These are phyloP conservation scores for Epichloe amarillans DNA, from an alignment of 2,329 filamentous ascomycete species.

Conservation along the genomic window DNA sequence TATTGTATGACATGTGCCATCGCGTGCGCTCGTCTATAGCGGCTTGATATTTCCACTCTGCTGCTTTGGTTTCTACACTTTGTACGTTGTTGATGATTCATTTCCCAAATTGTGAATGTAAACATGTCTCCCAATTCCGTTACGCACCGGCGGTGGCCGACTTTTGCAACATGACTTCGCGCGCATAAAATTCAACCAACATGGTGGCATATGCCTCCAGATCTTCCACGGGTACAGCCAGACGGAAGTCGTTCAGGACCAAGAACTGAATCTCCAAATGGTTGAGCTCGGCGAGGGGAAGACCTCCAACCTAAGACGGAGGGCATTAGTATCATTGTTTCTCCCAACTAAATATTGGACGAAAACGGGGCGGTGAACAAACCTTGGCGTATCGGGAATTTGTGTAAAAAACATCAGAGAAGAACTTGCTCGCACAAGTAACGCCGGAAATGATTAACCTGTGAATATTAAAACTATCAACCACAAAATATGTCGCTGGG, in stretches of 20 bases:
- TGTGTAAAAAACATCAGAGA: slow-evolving; percentile 96
- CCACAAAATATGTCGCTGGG: slow-evolving; percentile 63
- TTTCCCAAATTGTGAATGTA: neutral
- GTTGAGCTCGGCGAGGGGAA: slow-evolving; percentile 85
- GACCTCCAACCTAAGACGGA: slow-evolving; percentile 64
- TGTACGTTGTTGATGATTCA: too few species aligned
- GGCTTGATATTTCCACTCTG: neutral
- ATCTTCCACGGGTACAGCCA: slow-evolving; percentile 87
- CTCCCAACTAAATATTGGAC: neutral
- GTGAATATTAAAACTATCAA: slow-evolving; percentile 98
- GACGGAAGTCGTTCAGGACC: slow-evolving; percentile 86
- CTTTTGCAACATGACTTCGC: slow-evolving; percentile 55
- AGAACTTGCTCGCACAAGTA: slow-evolving; percentile 98
- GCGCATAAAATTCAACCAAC: slow-evolving; percentile 94
- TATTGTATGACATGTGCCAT: neutral
- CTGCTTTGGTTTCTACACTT: neutral
- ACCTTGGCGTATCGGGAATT: slow-evolving; percentile 99
- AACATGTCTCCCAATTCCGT: neutral
- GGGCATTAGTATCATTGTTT: slow-evolving; percentile 4
- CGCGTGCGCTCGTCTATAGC: neutral
- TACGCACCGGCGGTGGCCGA: neutral
- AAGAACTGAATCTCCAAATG: slow-evolving; percentile 94
- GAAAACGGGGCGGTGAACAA: slow-evolving; percentile 17
- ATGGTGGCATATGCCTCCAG: slow-evolving; percentile 96
- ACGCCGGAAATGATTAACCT: slow-evolving; percentile 92